phyloP scores from a whole-genome alignment of 2,329 filamentous ascomycete genomes.

The Verticillium dahliae region DNA sequence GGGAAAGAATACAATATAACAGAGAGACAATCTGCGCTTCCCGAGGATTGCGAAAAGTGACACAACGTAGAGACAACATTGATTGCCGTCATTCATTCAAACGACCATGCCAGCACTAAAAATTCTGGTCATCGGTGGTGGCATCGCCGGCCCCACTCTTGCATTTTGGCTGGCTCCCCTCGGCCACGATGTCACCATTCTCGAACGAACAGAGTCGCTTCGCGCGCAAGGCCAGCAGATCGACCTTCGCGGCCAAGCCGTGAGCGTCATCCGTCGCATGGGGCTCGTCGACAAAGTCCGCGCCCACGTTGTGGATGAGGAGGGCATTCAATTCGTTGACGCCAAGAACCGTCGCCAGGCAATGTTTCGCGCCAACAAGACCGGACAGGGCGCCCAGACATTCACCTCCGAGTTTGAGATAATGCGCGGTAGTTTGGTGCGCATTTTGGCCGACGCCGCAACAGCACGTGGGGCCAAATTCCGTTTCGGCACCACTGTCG shows the following conservation, averaged over 20 bases:
- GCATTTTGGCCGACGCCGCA: slow-evolving; percentile 38
- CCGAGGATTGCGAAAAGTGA: not conserved
- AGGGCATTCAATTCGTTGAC: slow-evolving; percentile 40
- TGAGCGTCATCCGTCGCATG: slow-evolving; percentile 29
- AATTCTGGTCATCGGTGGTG: slow-evolving; percentile 41
- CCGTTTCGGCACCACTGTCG: slow-evolving; percentile 17
- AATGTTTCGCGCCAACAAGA: slow-evolving; percentile 29
- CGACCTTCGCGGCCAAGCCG: slow-evolving; percentile 35
- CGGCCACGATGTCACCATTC: slow-evolving; percentile 30
- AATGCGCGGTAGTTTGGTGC: slow-evolving; percentile 49
- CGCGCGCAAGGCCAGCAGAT: slow-evolving; percentile 36
- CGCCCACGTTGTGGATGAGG: slow-evolving; percentile 33
- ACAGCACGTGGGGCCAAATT: slow-evolving; percentile 17
- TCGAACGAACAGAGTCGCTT: slow-evolving; percentile 31
- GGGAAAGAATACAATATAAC: not conserved
- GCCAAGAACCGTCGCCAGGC: slow-evolving; percentile 26
- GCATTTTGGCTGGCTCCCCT: slow-evolving; percentile 32
- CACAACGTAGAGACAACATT: too few relatives aligned
- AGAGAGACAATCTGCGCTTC: not conserved
- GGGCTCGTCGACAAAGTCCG: slow-evolving; percentile 30
- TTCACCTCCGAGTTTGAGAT: slow-evolving; percentile 53
- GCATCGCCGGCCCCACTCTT: slow-evolving; percentile 35
- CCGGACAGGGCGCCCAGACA: slow-evolving; percentile 33
- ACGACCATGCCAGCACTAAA: slow-evolving; percentile 24
- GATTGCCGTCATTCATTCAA: too few relatives aligned